Percentiles rank a stretch among this genome's conserved stretches.
Conservation (phyloP, 2,329 filamentous ascomycete species). For the Penicillium italicum region DNA sequence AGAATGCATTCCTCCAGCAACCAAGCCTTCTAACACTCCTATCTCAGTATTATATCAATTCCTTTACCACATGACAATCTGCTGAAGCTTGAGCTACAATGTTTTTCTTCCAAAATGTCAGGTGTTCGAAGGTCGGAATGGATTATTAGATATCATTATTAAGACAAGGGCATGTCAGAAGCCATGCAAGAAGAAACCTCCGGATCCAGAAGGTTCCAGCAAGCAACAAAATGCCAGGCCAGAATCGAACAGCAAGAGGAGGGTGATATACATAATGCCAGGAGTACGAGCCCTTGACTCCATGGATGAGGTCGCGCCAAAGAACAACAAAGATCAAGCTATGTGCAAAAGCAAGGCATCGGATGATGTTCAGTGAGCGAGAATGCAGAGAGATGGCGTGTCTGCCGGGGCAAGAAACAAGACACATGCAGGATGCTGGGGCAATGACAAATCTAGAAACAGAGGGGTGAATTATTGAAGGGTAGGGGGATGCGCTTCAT, state of each 20-base stretch:
- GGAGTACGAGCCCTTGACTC: slow-evolving; percentile 15
- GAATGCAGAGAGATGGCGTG: slow-evolving; percentile 16
- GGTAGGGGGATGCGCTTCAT: slow-evolving; percentile 3
- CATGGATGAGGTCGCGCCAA: slow-evolving; percentile 18
- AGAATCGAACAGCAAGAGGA: neutral
- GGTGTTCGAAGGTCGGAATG: neutral
- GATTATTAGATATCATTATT: slow-evolving; percentile 20
- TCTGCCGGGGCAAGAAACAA: slow-evolving; percentile 6
- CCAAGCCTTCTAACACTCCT: neutral
- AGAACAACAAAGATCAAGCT: slow-evolving; percentile 21
- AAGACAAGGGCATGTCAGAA: slow-evolving; percentile 15
- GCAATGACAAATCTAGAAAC: slow-evolving; percentile 19
- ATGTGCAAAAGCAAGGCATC: slow-evolving; percentile 21
- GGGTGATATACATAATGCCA: slow-evolving; percentile 26
- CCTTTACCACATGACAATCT: slow-evolving; percentile 33
- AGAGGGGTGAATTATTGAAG: slow-evolving; percentile 4
- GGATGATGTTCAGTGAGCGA: slow-evolving; percentile 14
- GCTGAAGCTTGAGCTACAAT: neutral
- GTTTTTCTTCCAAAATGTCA: neutral
- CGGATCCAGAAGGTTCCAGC: slow-evolving; percentile 1
- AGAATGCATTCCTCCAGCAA: neutral
- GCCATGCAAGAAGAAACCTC: slow-evolving; percentile 12
- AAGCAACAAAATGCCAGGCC: neutral
- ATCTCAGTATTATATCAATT: slow-evolving; percentile 46
- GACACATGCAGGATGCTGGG: slow-evolving; percentile 24